phyloP scores from a whole-genome alignment of 78 protist genomes.

The Dictyostelium firmibasis region DNA sequence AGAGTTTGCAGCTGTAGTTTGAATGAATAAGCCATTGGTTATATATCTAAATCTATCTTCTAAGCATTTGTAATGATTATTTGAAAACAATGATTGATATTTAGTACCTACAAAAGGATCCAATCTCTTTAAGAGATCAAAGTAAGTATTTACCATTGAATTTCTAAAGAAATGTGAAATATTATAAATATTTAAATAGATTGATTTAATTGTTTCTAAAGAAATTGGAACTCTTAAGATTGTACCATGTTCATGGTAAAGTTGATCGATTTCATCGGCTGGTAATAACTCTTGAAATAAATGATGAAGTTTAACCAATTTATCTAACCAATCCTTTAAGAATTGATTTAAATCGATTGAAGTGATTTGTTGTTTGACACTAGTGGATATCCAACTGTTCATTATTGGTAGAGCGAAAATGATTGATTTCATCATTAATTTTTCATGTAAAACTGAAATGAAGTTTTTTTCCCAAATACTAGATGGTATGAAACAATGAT shows the following conservation, averaged over 20 bases:
- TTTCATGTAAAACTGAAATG: background rate
- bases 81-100: background rate
- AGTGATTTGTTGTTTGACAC: background rate
- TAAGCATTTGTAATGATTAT: background rate
- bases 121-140: background rate
- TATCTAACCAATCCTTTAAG: background rate
- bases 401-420: background rate
- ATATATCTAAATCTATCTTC: background rate
- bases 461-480: background rate
- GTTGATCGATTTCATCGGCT: background rate
- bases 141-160: background rate
- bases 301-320: background rate
- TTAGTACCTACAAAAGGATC: background rate
- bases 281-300: background rate
- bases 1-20: background rate
- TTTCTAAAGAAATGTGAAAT: background rate
- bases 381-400: background rate
- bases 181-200: background rate
- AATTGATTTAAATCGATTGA: background rate
- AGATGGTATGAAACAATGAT: background rate
- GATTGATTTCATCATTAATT: background rate
- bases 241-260: background rate
- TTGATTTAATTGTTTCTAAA: background rate
- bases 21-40: background rate
- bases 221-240: background rate